Conservation (phyloP, 1,284 basidiomycete species). For the Rhodotorula sp. region DNA sequence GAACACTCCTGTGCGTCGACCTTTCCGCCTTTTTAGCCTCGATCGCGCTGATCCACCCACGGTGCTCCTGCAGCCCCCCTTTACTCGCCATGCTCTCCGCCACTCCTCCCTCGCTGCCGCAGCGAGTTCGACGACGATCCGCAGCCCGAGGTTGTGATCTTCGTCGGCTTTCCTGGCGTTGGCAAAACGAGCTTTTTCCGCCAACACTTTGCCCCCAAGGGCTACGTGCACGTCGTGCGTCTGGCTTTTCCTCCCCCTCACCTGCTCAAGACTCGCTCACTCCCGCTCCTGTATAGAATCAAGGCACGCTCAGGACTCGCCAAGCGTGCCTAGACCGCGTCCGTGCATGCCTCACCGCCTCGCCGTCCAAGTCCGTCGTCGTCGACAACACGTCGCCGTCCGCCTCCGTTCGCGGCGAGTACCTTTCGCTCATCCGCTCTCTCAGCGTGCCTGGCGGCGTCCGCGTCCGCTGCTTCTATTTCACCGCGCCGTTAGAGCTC, state of each 20-base stretch:
- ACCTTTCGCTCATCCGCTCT: slow-evolving; percentile 64
- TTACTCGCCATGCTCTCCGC: slow-evolving; percentile 64
- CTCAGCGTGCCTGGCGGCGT: slow-evolving; percentile 11
- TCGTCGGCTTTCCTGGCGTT: slow-evolving; percentile 82
- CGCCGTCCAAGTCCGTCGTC: slow-evolving; percentile 60
- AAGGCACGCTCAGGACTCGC: slow-evolving; percentile 73
- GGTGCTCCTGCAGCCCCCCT: slow-evolving; percentile 56
- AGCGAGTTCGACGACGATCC: slow-evolving; percentile 36
- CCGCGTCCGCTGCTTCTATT: slow-evolving; percentile 59
- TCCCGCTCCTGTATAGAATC: slow-evolving; percentile 58
- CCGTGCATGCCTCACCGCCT: slow-evolving; percentile 8
- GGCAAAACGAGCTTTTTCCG: slow-evolving; percentile 84
- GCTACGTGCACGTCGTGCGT: slow-evolving; percentile 68
- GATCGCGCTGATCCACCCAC: slow-evolving; percentile 35
- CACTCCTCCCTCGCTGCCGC: slow-evolving; percentile 59
- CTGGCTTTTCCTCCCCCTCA: not conserved
- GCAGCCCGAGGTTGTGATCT: slow-evolving; percentile 66
- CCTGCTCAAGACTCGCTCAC: no score
- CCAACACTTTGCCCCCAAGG: slow-evolving; percentile 65
- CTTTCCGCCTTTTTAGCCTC: not conserved
- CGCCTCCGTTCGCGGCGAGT: slow-evolving; percentile 65
- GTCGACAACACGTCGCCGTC: slow-evolving; percentile 88
- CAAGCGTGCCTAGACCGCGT: slow-evolving; percentile 46
- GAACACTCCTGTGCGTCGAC: slow-evolving; percentile 23
- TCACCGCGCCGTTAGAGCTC: slow-evolving; percentile 69